Conservation (phyloP, 139 green algal species). For the Axilococcus clingmanii region DNA sequence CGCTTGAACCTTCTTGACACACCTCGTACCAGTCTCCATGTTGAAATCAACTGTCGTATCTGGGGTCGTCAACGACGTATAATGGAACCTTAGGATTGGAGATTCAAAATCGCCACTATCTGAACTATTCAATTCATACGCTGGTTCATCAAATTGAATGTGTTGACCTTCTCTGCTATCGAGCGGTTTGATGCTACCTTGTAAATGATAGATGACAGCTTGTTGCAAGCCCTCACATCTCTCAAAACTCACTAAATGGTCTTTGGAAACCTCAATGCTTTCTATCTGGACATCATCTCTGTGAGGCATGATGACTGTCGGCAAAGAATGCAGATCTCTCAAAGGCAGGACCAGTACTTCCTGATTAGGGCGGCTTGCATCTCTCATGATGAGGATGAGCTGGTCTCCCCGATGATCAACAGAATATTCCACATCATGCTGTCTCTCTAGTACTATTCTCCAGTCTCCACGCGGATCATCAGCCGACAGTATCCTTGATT, state of each 20-base stretch:
- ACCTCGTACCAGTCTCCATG: conserved; percentile 43
- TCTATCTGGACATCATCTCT: conserved; percentile 70
- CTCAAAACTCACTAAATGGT: conserved; percentile 23
- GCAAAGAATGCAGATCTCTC: conserved; percentile 20
- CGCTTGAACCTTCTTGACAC: conserved; percentile 63
- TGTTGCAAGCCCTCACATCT: conserved; percentile 22
- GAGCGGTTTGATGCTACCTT: conserved; percentile 1
- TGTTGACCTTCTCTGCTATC: conserved; percentile 13
- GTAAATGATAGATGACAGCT: conserved; percentile 13
- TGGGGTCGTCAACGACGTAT: conserved; percentile 72
- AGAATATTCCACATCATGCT: conserved; percentile 56
- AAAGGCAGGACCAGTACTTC: conserved; percentile 63
- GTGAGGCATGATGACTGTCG: conserved; percentile 61
- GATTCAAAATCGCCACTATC: conserved; percentile 65
- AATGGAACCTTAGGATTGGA: conserved; percentile 60
- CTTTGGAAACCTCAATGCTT: conserved; percentile 22
- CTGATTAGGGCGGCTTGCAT: conserved; percentile 59
- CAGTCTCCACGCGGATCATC: conserved; percentile 45
- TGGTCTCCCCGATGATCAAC: conserved; percentile 39
- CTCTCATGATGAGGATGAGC: conserved; percentile 49
- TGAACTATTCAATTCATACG: conserved; percentile 45
- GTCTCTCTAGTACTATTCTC: conserved; percentile 45
- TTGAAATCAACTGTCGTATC: conserved; percentile 63
- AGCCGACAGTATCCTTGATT: conserved; percentile 49
- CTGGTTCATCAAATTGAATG: conserved; percentile 60